Percentiles rank a stretch among this genome's conserved stretches.
Conservation (phyloP, 192 early-diverging fungal genomes). For the Backusella parvicylindrica region DNA sequence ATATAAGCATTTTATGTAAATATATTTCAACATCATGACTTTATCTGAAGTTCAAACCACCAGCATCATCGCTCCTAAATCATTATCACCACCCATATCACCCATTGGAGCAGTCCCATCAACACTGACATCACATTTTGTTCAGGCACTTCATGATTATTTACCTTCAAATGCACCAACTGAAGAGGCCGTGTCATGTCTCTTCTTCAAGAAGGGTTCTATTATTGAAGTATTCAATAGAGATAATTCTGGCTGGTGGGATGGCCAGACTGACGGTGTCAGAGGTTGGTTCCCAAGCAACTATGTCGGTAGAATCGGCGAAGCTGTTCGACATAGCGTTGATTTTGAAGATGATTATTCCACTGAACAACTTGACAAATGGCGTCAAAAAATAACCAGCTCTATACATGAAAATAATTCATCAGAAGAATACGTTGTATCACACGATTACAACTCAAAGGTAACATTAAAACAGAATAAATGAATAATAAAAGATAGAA, state of each 20-base stretch:
- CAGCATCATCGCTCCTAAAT: background rate
- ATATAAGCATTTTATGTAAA: conserved; percentile 1
- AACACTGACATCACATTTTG: conserved; percentile 28
- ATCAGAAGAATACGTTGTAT: background rate
- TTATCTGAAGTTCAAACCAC: background rate
- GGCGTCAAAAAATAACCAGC: conserved; percentile 1
- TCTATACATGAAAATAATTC: background rate
- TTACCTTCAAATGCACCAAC: conserved; percentile 63
- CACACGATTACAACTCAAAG: background rate
- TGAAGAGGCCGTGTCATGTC: conserved; percentile 36
- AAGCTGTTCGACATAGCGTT: conserved; percentile 30
- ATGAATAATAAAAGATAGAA: background rate
- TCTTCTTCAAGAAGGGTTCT: conserved; percentile 82
- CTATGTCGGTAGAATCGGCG: conserved; percentile 65
- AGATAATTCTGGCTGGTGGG: conserved; percentile 96
- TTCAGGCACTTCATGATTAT: conserved; percentile 87
- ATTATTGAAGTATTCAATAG: conserved; percentile 87
- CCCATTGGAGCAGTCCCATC: conserved; percentile 10
- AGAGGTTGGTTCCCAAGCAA: conserved; percentile 92
- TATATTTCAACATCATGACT: conserved; percentile 1
- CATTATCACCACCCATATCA: conserved; percentile 20
- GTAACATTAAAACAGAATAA: background rate
- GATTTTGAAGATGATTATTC: conserved; percentile 36
- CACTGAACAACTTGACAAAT: conserved; percentile 6
- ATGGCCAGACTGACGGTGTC: conserved; percentile 70